A percentile compares a stretch with the other conserved stretches of the same genome.
Conservation (phyloP, 2,329 filamentous ascomycete species). For the Akanthomyces uredinophilus region DNA sequence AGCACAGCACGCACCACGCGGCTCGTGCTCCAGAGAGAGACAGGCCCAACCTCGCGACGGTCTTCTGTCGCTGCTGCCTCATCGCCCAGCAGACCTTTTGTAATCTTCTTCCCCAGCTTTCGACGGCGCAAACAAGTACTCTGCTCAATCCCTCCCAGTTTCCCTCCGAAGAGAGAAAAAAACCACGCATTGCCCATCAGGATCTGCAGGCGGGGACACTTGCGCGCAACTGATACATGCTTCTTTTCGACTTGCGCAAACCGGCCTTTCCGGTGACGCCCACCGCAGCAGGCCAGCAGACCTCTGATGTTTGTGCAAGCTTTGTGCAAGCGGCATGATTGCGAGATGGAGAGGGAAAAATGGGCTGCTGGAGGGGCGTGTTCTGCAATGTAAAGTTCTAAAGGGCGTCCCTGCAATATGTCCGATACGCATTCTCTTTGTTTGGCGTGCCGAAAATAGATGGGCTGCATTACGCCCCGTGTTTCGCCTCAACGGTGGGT, state of each 20-base stretch:
- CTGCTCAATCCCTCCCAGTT: neutral
- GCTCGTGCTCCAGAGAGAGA: neutral
- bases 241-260: too few species aligned
- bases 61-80: too few species aligned
- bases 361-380: neutral
- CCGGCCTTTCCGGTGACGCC: too few species aligned
- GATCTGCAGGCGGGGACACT: neutral
- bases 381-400: neutral
- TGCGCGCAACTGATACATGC: neutral
- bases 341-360: neutral
- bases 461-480: neutral
- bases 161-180: too few species aligned
- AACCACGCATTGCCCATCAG: too few species aligned
- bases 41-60: too few species aligned
- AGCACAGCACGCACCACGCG: neutral
- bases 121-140: too few species aligned
- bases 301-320: too few species aligned
- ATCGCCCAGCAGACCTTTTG: too few species aligned
- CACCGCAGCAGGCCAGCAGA: too few species aligned
- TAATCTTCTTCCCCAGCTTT: too few species aligned
- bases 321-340: too few species aligned
- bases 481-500: slow-evolving; percentile 3
- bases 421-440: neutral
- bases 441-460: slow-evolving; percentile 6
- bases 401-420: neutral